phyloP scores from a whole-genome alignment of 345 rosid genomes.

The Moricandia arvensis region DNA sequence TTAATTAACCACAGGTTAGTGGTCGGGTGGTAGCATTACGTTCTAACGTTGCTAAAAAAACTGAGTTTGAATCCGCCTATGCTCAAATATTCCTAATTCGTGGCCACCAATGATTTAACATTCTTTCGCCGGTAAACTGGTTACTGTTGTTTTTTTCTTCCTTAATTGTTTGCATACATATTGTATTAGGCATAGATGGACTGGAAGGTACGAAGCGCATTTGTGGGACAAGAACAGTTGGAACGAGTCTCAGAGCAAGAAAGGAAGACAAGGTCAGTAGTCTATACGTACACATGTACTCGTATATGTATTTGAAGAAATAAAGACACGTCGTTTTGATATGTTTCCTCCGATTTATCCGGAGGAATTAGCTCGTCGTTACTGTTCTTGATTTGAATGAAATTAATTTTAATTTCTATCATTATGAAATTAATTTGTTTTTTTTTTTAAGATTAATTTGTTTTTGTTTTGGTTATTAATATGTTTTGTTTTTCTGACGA shows the following conservation, averaged over 20 bases:
- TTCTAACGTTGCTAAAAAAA: too few relatives aligned
- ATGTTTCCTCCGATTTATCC: constrained; percentile 9
- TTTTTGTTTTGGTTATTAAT: constrained; percentile 2
- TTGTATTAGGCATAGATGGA: constrained; percentile 74
- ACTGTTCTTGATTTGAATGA: constrained; percentile 28
- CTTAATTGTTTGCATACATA: too few relatives aligned
- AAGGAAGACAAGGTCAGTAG: constrained; percentile 76
- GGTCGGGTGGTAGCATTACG: too few relatives aligned
- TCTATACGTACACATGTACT: not conserved
- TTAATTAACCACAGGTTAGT: too few relatives aligned
- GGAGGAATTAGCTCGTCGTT: constrained; percentile 23
- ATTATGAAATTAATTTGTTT: not conserved
- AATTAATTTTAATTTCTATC: not conserved
- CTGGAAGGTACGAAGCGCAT: constrained; percentile 84
- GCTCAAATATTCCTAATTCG: too few relatives aligned
- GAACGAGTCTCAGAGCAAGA: constrained; percentile 79
- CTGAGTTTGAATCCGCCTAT: too few relatives aligned
- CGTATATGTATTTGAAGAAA: not conserved
- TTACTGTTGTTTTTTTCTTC: too few relatives aligned
- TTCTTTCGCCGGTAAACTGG: too few relatives aligned
- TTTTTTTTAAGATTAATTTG: too few relatives aligned
- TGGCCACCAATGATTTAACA: too few relatives aligned
- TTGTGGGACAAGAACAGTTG: constrained; percentile 87
- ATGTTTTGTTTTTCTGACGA: constrained; percentile 15
- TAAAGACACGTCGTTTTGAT: not conserved